Evolutionary conservation across 2,329 filamentous ascomycete species (phyloP), one percentile per base, ranked within the genome.

Genomic region (Bertia moriformis): DNA sequence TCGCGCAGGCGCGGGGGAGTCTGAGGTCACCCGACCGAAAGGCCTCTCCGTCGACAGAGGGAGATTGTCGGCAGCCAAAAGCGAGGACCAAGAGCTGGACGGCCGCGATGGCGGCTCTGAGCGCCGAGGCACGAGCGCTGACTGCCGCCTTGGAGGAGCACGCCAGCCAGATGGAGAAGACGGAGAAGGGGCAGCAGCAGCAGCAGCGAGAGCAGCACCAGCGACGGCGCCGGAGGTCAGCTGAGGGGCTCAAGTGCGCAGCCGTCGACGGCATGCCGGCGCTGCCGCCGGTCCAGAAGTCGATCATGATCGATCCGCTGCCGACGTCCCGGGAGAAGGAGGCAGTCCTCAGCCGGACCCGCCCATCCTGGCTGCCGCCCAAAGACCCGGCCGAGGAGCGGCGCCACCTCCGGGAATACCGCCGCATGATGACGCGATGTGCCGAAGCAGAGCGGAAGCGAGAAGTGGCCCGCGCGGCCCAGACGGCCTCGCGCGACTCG

Each of bases 321-420:
- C 84, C 84, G 14, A 76, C 88, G 19, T 89, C 83, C 36, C 87
- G 84, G 55, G 84, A 91, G 58, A 91, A 91, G 55, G 83, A 89
- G 51, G 83, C 83, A 3, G 83, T 88, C 2, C 65, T 91, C 17
- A 86, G 82, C 18, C 70, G 85, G 14, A 91, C 84, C 2, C 69
- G 84, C 27, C 84, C 84, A 0, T 87, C 82, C 1, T 91, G 85
- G 85, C 64, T 91, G 2, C 84, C 85, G 1, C 84, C 84, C 1
- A 91, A 91, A 59, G 78, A 91, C 46, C 88, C 86, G 2, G 83
- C 83, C 40, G 91, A 98, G 57, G 91, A 98, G 61, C 83, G 75
- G 54, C 80, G 79, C 47, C 91, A 98, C 57, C 55, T 98, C 46
- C 87, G 74, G 51, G 78, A 91, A 54, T 91, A 88, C 53, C 79